Percentiles rank a stretch among this genome's conserved stretches.
Conservation (phyloP, 345 rosid species). For the Euphorbia pulcherrima region DNA sequence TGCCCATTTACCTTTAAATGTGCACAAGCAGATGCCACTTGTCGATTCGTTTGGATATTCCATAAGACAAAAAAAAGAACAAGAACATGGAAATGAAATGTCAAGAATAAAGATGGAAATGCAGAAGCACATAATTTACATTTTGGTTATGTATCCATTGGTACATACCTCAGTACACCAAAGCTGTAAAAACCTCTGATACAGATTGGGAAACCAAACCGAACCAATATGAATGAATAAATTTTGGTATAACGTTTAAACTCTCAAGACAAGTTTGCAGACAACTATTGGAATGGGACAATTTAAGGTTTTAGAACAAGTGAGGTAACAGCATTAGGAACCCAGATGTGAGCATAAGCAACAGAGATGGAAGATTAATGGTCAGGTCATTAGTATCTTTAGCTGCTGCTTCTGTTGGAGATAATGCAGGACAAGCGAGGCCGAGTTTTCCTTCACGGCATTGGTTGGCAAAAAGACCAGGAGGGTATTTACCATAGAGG, state of each 20-base stretch:
- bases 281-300: background rate
- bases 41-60: conserved; percentile 23
- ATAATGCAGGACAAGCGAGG: conserved; percentile 22
- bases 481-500: conserved; percentile 28
- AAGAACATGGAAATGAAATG: background rate
- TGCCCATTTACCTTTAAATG: conserved; percentile 13
- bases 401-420: conserved; percentile 10
- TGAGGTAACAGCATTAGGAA: conserved; percentile 6
- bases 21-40: conserved; percentile 24
- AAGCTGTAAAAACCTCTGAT: background rate
- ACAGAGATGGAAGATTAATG: background rate
- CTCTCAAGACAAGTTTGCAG: background rate
- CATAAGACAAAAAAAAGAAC: background rate
- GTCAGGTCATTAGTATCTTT: background rate
- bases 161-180: background rate
- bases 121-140: background rate
- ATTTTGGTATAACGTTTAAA: background rate
- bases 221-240: background rate
- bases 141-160: background rate
- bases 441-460: conserved; percentile 23
- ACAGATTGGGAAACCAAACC: background rate
- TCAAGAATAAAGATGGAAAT: background rate
- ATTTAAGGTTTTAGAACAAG: conserved; percentile 20
- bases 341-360: conserved; percentile 10
- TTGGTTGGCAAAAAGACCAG: conserved; percentile 22